These are phyloP conservation scores for Neofusicoccum sp. DNA, from an alignment of 2,329 filamentous ascomycete species.

Conservation along the genomic window DNA sequence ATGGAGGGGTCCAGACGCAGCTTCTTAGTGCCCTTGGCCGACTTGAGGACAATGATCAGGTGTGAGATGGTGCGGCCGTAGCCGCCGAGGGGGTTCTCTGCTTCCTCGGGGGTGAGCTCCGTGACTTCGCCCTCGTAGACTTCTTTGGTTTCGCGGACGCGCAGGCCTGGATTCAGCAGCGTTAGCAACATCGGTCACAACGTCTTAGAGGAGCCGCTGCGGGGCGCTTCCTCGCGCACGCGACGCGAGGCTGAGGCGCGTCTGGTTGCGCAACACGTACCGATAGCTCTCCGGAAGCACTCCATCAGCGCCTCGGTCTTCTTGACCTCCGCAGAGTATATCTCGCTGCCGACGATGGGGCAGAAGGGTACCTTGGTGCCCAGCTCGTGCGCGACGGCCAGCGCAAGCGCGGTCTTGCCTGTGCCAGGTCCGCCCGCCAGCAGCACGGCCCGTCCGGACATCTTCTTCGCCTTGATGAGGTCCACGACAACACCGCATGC, in stretches of 20 bases:
- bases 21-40: constrained; percentile 96
- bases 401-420: constrained; percentile 93
- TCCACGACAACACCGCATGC: constrained; percentile 96
- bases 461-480: constrained; percentile 93
- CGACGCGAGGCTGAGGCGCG: neutral
- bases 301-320: constrained; percentile 99
- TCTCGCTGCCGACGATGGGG: constrained; percentile 95
- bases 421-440: constrained; percentile 94
- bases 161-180: constrained; percentile 58
- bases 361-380: constrained; percentile 99
- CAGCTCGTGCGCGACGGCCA: constrained; percentile 94
- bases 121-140: constrained; percentile 99
- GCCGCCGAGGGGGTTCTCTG: constrained; percentile 93
- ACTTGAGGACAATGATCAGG: constrained; percentile 90
- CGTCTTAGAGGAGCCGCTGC: neutral
- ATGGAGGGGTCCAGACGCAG: constrained; percentile 95
- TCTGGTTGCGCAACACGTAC: constrained; percentile 44
- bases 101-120: constrained; percentile 95
- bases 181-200: neutral
- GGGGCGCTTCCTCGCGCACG: too few species aligned
- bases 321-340: constrained; percentile 98
- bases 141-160: constrained; percentile 98
- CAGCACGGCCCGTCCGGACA: constrained; percentile 92
- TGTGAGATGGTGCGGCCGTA: constrained; percentile 98
- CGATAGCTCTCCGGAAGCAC: constrained; percentile 96